phyloP scores from a whole-genome alignment of 116 monocot genomes.

The Papilionanthe hybrid region DNA sequence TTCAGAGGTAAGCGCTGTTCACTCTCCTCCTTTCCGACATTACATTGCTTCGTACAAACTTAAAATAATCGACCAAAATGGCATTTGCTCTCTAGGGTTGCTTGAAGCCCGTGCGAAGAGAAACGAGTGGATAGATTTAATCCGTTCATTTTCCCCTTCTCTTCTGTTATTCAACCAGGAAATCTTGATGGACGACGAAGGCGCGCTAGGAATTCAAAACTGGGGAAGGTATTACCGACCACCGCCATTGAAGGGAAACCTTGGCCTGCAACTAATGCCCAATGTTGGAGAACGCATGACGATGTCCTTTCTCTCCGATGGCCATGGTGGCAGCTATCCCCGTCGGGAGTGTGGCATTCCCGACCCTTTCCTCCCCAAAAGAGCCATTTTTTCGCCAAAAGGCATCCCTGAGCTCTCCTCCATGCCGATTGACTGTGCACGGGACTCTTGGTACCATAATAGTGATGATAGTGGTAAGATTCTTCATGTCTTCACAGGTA shows the following conservation, averaged over 20 bases:
- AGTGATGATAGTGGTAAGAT: constrained; percentile 25
- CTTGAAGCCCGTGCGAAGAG: not conserved
- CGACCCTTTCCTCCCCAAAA: constrained; percentile 13
- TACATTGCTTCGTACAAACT: not conserved
- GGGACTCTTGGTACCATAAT: constrained; percentile 32
- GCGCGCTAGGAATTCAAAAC: constrained; percentile 3
- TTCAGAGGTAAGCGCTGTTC: not conserved
- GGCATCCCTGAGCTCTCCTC: not conserved
- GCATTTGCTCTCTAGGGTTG: not conserved
- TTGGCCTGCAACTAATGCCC: constrained; percentile 49
- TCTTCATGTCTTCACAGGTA: constrained; percentile 20
- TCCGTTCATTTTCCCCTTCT: not conserved
- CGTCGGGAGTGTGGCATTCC: constrained; percentile 20
- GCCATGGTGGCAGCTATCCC: constrained; percentile 17
- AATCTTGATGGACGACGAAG: constrained; percentile 11
- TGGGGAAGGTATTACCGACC: constrained; percentile 11
- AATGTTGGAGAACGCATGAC: constrained; percentile 32
- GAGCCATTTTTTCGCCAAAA: not conserved
- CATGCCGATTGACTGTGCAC: constrained; percentile 19
- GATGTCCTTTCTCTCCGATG: constrained; percentile 35
- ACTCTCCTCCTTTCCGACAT: not conserved
- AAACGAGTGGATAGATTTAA: not conserved
- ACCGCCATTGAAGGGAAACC: not conserved
- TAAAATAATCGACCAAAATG: not conserved
- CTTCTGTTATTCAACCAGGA: not conserved